Base-by-base conservation (phyloP, 371 early-diverging fungal species). In the Mucor circinelloides region DNA sequence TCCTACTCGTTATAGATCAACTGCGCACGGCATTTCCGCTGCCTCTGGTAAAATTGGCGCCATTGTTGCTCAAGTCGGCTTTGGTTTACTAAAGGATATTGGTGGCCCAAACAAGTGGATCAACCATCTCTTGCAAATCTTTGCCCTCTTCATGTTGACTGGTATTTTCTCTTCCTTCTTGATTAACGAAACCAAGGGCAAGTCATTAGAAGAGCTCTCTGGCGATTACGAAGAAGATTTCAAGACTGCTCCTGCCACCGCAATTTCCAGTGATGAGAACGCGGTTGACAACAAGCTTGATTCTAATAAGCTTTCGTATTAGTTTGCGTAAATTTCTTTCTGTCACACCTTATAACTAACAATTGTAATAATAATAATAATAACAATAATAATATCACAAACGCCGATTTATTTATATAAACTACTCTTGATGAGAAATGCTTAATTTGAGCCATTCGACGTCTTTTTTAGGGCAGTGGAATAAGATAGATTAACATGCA, bases 1-100 rank as follows among this genome's bases (percentile, higher is more conserved):
- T 84, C 94, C 95, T 15, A 95, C 95, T 30, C 89, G 92, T 34
- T 91, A 89, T 79, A 85, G 94, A 28, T 89, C 94, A 0, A 91
- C 94, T 8, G 89, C 90, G 54, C 95, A 95, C 74, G 96, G 96
- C 74, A 92, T 95, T 74, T 92, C 93, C 46, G n/a, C n/a, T n/a
- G n/a, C n/a, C n/a, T n/a, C n/a, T n/a, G n/a, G n/a, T n/a, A n/a
- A n/a, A n/a, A 60, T 90, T 34, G 95, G 95, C 31, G 94, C 96
- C 48, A 92, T 94, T 58, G 63, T 91, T 63, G 90, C 92, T 19
- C 86, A 89, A 65, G 85, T 91, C 28, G 91, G 89, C 27, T 91
- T 92, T 71, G 86, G 88, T 66, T 85, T 84, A 25, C 82, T 91
- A 63, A 89, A 88, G 73, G 88, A 91, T 64, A 81, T 84, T 50